Evolutionary conservation across 1,284 basidiomycete species (phyloP), one percentile per base, ranked within the genome.

Genomic region (Pascua sp.): DNA sequence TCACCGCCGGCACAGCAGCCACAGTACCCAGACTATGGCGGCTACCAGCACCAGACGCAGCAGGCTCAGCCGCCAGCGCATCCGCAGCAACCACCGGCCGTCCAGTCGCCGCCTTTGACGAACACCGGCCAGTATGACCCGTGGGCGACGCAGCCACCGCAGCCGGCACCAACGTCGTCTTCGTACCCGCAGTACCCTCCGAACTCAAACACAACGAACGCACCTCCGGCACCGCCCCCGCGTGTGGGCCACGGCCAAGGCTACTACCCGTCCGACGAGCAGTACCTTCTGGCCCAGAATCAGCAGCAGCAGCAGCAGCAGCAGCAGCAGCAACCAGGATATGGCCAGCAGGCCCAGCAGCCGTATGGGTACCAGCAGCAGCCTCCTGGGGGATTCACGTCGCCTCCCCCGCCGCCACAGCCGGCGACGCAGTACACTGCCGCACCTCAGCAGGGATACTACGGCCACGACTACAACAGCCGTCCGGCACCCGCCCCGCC

Each of bases 211-310:
- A 37, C 38, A 18, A 2, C 43, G 13, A 4, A 18, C 18, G 15
- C 42, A 39, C 43, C 56, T 16, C 65, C 56, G 12, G 64, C 67
- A 5, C 61, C 56, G 32, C 55, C 53, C 11, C 51, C 53, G 2
- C 42, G 53, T 12, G 69, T 67, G 0, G 71, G 24, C 7, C 24
- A 32, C 24, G 24, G 24, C 24, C 24, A 32, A 3, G 24, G 71
- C 1, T 73, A 73, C 47, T 75, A 75, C 50, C 73, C 73, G 1
- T 74, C 72, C 4, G 73, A 75, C 51, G 73, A 75, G 66, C 64
- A 73, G 45, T 72, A 72, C 49, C 60, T 53, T 3, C n/a, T n/a
- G n/a, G n/a, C n/a, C n/a, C n/a, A n/a, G n/a, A n/a, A n/a, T n/a
- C 64, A 67, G 53, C 61, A 65, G 36, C 56, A 59, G 32, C 47